These are phyloP conservation scores for Oemleria cerasiformis DNA, from an alignment of 306 rosid genomes.

Conservation along the genomic window DNA sequence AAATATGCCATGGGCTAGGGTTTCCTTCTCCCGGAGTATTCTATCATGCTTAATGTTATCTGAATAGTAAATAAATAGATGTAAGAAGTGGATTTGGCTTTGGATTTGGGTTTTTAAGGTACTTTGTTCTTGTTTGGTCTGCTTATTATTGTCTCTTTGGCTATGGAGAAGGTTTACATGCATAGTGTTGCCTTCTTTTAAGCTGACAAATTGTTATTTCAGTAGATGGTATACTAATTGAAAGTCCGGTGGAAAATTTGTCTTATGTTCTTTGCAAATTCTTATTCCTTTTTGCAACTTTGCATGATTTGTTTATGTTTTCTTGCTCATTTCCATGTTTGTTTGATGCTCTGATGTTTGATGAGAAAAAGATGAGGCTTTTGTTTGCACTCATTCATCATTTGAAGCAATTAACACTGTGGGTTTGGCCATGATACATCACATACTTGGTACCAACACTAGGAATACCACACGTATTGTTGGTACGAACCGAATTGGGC, in stretches of 20 bases:
- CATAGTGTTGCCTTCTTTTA: neutral
- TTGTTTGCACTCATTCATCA: neutral
- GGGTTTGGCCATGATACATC: too few species aligned
- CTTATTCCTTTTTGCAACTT: neutral
- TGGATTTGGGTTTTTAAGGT: neutral
- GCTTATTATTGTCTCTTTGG: neutral
- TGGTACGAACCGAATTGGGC: too few species aligned
- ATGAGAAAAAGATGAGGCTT: neutral
- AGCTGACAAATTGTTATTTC: neutral
- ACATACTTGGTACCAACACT: too few species aligned
- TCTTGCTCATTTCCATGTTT: neutral
- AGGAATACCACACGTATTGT: too few species aligned
- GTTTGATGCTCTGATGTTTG: neutral
- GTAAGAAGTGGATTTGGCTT: slow-evolving; percentile 16
- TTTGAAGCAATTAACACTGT: too few species aligned
- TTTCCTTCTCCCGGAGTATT: neutral
- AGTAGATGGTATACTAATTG: neutral
- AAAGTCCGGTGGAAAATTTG: neutral
- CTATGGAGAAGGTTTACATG: neutral
- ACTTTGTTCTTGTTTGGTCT: slow-evolving; percentile 9
- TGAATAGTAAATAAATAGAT: slow-evolving; percentile 42
- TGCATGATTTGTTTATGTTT: neutral
- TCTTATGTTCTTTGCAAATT: neutral
- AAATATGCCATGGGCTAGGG: slow-evolving; percentile 61
- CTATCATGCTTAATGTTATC: slow-evolving; percentile 14